Evolutionary conservation across 1,284 basidiomycete species (phyloP).

Genomic region (Ustilago hordei): DNA sequence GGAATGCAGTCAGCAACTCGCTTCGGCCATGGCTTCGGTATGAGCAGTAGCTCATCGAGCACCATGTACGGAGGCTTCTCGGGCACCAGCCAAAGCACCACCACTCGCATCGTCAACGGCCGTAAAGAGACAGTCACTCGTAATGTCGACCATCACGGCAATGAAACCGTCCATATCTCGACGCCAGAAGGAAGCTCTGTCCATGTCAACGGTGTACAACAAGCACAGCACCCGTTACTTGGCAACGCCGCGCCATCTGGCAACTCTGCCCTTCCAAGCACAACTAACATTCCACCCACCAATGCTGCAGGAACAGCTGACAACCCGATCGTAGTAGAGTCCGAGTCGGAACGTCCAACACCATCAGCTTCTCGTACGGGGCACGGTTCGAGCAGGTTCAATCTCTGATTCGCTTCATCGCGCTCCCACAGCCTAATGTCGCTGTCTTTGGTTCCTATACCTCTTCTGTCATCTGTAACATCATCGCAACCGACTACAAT

Average conservation of each 20-base stretch:
- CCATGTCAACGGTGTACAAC: conserved; percentile 58
- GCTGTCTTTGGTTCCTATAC: background rate
- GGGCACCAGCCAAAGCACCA: conserved; percentile 44
- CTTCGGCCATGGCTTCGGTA: conserved; percentile 16
- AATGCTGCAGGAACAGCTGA: conserved; percentile 13
- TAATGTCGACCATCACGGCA: conserved; percentile 57
- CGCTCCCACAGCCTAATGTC: background rate
- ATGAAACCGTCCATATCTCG: conserved; percentile 55
- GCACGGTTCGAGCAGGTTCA: conserved; percentile 9
- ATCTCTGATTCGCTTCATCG: background rate
- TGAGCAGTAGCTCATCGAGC: conserved; percentile 15
- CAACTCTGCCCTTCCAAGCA: conserved; percentile 9
- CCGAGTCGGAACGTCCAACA: conserved; percentile 9
- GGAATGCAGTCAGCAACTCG: conserved; percentile 17
- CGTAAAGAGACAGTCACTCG: conserved; percentile 57
- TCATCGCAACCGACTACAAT: background rate
- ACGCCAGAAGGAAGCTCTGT: conserved; percentile 59
- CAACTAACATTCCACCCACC: background rate
- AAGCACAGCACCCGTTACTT: conserved; percentile 44
- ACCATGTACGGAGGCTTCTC: conserved; percentile 33
- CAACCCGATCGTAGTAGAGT: conserved; percentile 41
- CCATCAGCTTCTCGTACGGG: background rate
- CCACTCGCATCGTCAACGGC: conserved; percentile 59
- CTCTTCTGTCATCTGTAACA: background rate
- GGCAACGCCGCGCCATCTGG: conserved; percentile 2